Base-by-base conservation (phyloP, 1,284 basidiomycete species). In the Inonotus obliquus region DNA sequence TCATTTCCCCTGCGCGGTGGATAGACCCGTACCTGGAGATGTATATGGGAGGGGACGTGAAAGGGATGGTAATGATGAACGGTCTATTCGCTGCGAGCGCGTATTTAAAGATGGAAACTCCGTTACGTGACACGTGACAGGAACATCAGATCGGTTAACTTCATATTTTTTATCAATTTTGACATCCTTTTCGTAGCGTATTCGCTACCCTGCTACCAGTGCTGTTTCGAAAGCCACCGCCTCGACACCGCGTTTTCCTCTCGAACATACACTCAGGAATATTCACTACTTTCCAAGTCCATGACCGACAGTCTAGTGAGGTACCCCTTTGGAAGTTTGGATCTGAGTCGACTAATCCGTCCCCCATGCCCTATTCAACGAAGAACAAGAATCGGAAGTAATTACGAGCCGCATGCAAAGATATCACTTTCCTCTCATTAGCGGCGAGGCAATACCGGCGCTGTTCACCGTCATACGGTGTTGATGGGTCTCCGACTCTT, bases 41-140 rank as follows among this genome's bases (percentile, higher is more conserved):
- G 19, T 11, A 58, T n/a, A 27, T 17, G 17, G 17, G n/a, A 52
- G n/a, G 27, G 29, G 27, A 27, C 21, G 51, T 4, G 51, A 35
- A 23, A 53, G 47, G 29, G 48, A 45, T 21, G 54, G 47, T 25
- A 37, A 57, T 61, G 53, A 47, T 49, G 45, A 32, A 17, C 14
- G 48, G 48, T 13, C 5, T 11, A n/a, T 13, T 13, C 29, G 19
- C 27, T 10, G 27, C 47, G 44, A 49, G 45, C 21, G 41, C 48
- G 48, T 49, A 52, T 52, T 37, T 52, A 52, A 52, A 23, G n/a
- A 25, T 21, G 11, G 25, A 17, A 52, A 29, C n/a, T 32, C 7
- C 37, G 56, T 58, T 39, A 58, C 45, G 47, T 48, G 51, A 52
- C 45, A 37, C 47, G 44, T 58, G 44, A 47, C 45, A 47, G 19